Base-by-base conservation (phyloP, 2,329 filamentous ascomycete species). In the Endothia cerciana region DNA sequence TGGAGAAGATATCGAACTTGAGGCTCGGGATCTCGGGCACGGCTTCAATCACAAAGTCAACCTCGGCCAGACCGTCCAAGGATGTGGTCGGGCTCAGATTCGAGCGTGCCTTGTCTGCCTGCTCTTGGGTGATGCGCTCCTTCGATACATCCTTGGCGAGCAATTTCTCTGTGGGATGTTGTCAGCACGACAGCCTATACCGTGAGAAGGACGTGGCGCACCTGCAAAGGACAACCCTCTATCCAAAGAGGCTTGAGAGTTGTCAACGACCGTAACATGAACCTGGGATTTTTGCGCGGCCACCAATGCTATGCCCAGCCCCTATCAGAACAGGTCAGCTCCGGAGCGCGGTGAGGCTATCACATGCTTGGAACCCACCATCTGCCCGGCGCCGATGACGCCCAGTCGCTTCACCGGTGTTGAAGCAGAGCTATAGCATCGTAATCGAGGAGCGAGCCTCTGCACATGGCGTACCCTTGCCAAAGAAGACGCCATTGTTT, bases 1-100 rank as follows among this genome's bases (percentile, higher is more conserved):
- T 85, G 70, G 87, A 82, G 80, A 99, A 99, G 71, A 99, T 96
- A 70, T 89, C 88, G 70, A 89, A 88, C 80, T 99, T 99, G 70
- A 99, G 86, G 61, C 89, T 83, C 49, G 91, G 89, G 64, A 97
- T 94, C 82, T 97, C 94, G 43, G 95, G 95, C 10, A 99, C 93
- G 19, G 95, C 95, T 82, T 99, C 95, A 74, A 99, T 98, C 65
- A 99, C 90, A 77, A 99, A 97, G 81, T 99, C 95, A 43, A 93
- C 91, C n/a, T 89, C 85, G 33, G 87, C 87, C 28, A 98, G 87
- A 65, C 90, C 86, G 56, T 93, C 90, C 72, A 98, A 86, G 22
- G 87, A 87, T 19, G 91, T 93, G 62, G 87, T 89, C 10, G 91
- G 80, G 0, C 80, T 85, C 68, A 99, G 82, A 38, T 91, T 87